phyloP scores from a whole-genome alignment of 345 rosid species.

The Citrus unshiu region DNA sequence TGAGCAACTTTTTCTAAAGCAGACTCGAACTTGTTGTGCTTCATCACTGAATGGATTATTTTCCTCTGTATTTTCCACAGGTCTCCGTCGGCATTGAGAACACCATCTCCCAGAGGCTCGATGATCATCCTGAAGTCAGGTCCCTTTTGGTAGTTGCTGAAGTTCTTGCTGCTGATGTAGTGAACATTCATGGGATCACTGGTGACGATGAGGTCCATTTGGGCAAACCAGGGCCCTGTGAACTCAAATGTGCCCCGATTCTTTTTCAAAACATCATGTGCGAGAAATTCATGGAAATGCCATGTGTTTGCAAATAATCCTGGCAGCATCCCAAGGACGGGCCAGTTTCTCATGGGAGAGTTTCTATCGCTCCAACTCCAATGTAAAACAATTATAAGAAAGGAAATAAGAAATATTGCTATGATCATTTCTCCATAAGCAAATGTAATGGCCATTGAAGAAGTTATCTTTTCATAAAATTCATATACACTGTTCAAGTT shows the following conservation, averaged over 20 bases:
- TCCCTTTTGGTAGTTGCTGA: constrained; percentile 11
- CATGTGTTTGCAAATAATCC: neutral
- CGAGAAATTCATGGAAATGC: neutral
- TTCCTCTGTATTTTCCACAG: constrained; percentile 16
- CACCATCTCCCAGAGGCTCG: too few relatives aligned
- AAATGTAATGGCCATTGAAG: too few relatives aligned
- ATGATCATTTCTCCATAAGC: too few relatives aligned
- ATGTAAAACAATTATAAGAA: neutral
- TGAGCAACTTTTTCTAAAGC: neutral
- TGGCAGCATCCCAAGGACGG: constrained; percentile 18
- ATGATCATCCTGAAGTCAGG: neutral
- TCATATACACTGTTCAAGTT: too few relatives aligned
- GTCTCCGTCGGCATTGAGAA: neutral
- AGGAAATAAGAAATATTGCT: neutral
- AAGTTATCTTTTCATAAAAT: too few relatives aligned
- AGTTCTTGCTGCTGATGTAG: constrained; percentile 13
- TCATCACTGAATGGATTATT: neutral
- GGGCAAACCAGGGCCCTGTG: constrained; percentile 17
- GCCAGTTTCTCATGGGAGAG: constrained; percentile 9
- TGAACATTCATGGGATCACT: constrained; percentile 10
- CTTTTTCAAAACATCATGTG: neutral
- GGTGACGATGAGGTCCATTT: constrained; percentile 9
- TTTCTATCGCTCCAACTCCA: neutral
- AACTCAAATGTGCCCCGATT: constrained; percentile 17
- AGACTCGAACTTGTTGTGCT: neutral